Evolutionary conservation across 495 filamentous ascomycete species (phyloP), one percentile per base, ranked within the genome.

Genomic region (Hyaloscypha variabilis): DNA sequence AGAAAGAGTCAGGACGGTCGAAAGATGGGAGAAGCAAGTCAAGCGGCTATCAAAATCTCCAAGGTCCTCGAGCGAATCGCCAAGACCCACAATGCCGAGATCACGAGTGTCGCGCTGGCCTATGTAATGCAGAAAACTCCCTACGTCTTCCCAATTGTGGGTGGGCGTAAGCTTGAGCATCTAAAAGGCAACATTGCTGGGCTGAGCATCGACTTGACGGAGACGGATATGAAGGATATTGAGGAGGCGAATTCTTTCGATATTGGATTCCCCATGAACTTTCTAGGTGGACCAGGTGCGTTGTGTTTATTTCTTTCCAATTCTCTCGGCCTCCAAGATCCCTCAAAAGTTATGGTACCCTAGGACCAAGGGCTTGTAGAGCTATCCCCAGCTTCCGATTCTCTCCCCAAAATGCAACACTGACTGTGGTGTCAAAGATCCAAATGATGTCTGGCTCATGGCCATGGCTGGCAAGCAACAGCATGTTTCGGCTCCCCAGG

Each of bases 61-160:
- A 65, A 73, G 31, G 81, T 79, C 0, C 77, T 93, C 13, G 88
- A 90, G 62, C 73, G 78, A 10, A 75, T 92, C 26, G 87, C 86
- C 0, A 78, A 81, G 6, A 74, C 71, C 55, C 86, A 86, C 68
- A 77, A 77, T 5, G 82, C 78, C 56, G 66, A 73, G 61, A 74
- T 88, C 39, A 85, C 84, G 13, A 81, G 80, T 56, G 74, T 93
- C 46, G 90, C 91, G 2, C 74, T 92, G 58, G 90, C 91, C 3
- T 93, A 93, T 74, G 87, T 93, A 6, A 82, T 87, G 73, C 81
- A 84, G 73, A 93, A 93, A 75, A 78, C 88, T 14, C 87, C 90
- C 0, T 89, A 92, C 67, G 88, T 91, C 26, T 93, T 92, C 74
- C 90, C 90, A 10, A 87, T 94, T 60, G 81, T 92, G 25, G 90